Evolutionary conservation across 441 rosid species (phyloP), one percentile per base, ranked within the genome.

Genomic region (Corymbia citriodora): DNA sequence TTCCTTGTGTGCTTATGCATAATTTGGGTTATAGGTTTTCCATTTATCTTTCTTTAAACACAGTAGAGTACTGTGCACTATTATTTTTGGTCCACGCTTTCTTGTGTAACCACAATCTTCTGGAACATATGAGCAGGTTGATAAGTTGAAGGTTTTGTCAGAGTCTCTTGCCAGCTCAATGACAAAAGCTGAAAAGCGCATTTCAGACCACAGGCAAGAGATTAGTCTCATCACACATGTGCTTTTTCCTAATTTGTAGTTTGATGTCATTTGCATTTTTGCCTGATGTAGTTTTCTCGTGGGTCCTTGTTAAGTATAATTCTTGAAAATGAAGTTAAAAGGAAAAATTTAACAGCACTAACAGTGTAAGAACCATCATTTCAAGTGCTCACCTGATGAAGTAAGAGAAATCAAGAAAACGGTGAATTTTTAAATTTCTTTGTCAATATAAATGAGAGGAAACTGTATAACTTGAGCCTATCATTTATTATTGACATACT

Each of bases 111-210:
- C 48, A 33, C 65, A 54, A 87, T 54, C 31, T 54, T 87, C 88
- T 88, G 90, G 85, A 65, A 36, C 87, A 86, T 92, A 88, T 92
- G 92, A 93, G 90, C 97, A 98, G 99, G 95, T 98, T 91, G 99
- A 98, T 92, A 98, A 98, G 94, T 94, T 98, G 94, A 98, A 94
- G 96, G 97, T 98, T 91, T 93, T 98, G 90, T 94, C 98, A 89
- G 99, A 97, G 90, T 98, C 99, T 91, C 97, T 97, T 92, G 95
- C 96, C 89, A 97, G 94, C 91, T 97, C 99, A 55, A 88, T 94
- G 68, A 87, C 93, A 89, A 98, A 98, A 95, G 95, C 99, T 33
- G 99, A 97, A 94, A 98, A 97, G 92, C 98, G 99, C 89, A 94
- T 98, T 90, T 87, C 93, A 89, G 99, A 98, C 93, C 94, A 97